Evolutionary conservation across 345 rosid genomes (phyloP), one percentile per base, ranked within the genome.

Genomic region (Jatropha curcas): DNA sequence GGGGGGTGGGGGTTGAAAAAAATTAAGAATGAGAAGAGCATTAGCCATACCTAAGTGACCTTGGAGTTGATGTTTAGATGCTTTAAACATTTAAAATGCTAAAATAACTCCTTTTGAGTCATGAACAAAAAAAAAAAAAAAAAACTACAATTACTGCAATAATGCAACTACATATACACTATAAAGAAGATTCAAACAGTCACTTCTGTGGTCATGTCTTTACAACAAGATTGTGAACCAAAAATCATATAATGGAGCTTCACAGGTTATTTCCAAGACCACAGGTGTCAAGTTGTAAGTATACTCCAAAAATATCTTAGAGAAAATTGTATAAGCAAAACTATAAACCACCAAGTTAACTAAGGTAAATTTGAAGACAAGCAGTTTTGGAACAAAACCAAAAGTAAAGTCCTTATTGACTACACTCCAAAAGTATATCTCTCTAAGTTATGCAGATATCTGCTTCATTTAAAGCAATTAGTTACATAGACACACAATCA

Each of bases 101-200:
- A 1, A 41, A 41, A 41, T 41, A 41, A 10, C 45, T 2, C 12
- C 14, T 1, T 7, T 41, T 13, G 12, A 41, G 11, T 39, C 4
- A 39, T 0, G 1, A 41, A 8, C 45, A 41, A 10, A 41, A 7
- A 41, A 39, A 39, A 37, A n/a, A n/a, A n/a, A n/a, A n/a, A 51
- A 63, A 50, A 35, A 48, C 25, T 0, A 34, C 43, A 39, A 64
- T 51, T 24, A 14, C 22, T 39, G 52, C 39, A 35, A 8, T 20
- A 28, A 39, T 16, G 34, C 35, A 43, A 52, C 30, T 5, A 10
- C 20, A 20, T 11, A 55, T 27, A 20, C 17, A 55, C 43, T 37
- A 25, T 65, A 45, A 59, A 71, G 63, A 66, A 46, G 57, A 71
- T 71, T 7, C 33, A 33, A 59, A 28, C 58, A n/a, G 41, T 60